A percentile compares a stretch with the other conserved stretches of the same genome.
Evolutionary conservation across 768 basidiomycete species (phyloP).

Genomic region (Termitomyces sp.): DNA sequence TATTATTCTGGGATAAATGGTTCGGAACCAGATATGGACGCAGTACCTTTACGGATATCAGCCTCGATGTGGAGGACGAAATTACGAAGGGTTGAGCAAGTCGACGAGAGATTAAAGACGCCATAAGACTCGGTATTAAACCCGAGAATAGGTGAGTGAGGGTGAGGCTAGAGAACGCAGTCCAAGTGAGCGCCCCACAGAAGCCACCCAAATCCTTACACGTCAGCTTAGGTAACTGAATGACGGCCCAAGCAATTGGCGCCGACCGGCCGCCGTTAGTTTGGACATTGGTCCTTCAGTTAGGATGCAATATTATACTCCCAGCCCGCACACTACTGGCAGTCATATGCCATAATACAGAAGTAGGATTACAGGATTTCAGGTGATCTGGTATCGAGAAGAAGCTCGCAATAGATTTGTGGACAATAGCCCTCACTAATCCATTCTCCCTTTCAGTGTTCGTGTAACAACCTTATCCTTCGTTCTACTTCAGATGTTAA

Average conservation of each 20-base stretch:
- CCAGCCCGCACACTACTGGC: not conserved
- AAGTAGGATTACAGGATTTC: slow-evolving; percentile 4
- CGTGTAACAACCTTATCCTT: slow-evolving; percentile 77
- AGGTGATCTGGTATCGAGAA: not conserved
- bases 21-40: slow-evolving; percentile 9
- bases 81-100: slow-evolving; percentile 18
- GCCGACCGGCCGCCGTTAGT: not conserved
- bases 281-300: too few relatives aligned
- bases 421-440: slow-evolving; percentile 36
- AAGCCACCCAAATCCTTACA: not conserved
- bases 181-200: not conserved
- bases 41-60: slow-evolving; percentile 60
- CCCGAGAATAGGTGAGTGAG: not conserved
- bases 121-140: slow-evolving; percentile 16
- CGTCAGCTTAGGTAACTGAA: slow-evolving; percentile 5
- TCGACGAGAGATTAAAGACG: slow-evolving; percentile 24
- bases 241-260: not conserved
- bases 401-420: not conserved
- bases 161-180: not conserved
- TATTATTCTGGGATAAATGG: slow-evolving; percentile 11
- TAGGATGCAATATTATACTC: not conserved
- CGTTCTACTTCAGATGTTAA: slow-evolving; percentile 36
- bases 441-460: slow-evolving; percentile 88
- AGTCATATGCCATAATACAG: not conserved
- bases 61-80: slow-evolving; percentile 30